Evolutionary conservation across 164 flowering plant species (phyloP), one percentile per base, ranked within the genome.

Genomic region (Stephania cephalantha): DNA sequence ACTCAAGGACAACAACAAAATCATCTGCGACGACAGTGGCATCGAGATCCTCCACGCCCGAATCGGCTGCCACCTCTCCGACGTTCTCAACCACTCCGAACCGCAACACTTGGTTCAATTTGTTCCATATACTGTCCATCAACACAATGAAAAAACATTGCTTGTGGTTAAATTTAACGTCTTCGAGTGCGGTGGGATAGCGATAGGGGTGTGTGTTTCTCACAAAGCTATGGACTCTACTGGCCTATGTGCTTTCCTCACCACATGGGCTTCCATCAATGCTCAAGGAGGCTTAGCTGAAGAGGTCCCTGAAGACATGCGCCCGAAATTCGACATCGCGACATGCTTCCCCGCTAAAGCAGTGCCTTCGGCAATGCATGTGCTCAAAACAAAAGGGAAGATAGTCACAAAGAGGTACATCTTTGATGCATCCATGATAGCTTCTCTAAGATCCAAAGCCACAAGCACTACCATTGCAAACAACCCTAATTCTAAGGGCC

Each of bases 171-270:
- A 70, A 46, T 9, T 70, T 11, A 70, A 70, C 22, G 55, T 70
- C n/a, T 70, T 70, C 22, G 72, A 70, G 7, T 70, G 72, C 46
- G 72, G 72, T 46, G 72, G 72, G 9, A 70, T 70, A 2, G 53
- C 55, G 25, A 70, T 70, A 0, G 22, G 10, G 9, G 25, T 46
- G 17, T 44, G 48, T 22, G 2, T 70, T 2, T 70, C 72, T 9
- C 72, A 70, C 50, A 70, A 70, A 18, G 29, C 46, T 7, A 29
- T 10, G 6, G 72, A 70, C 9, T 25, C 20, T 9, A 12, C 20
- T 3, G 7, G 52, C 5, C n/a, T 70, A 12, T 44, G 53, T 6
- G 46, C 18, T 18, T 70, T 70, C 48, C 15, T 70, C 25, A 70
- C 45, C 46, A 17, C 25, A 3, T 70, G 72, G 72, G 72, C 72